A percentile compares a stretch with the other conserved stretches of the same genome.
Conservation (phyloP, 1,139 yeast species). For the Pneumocystis carinii region DNA sequence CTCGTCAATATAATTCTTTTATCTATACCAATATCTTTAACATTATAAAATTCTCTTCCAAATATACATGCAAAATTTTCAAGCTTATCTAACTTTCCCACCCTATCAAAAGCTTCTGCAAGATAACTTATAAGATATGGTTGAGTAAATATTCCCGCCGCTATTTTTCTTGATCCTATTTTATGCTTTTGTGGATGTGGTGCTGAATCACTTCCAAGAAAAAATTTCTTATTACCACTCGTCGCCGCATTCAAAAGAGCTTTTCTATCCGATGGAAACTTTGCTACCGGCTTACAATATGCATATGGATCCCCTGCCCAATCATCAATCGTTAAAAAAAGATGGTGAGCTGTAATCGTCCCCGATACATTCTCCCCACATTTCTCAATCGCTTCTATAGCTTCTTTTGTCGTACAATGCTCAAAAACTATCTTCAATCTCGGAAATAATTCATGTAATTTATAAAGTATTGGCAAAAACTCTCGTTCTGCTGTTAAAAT, state of each 20-base stretch:
- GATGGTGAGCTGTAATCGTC: slow-evolving; percentile 89
- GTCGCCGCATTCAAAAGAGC: slow-evolving; percentile 79
- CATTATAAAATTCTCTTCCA: slow-evolving; percentile 57
- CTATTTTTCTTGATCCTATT: slow-evolving; percentile 41
- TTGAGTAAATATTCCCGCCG: slow-evolving; percentile 96
- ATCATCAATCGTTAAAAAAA: slow-evolving; percentile 71
- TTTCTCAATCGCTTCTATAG: slow-evolving; percentile 57
- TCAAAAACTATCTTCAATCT: slow-evolving; percentile 73
- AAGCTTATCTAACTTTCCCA: slow-evolving; percentile 47
- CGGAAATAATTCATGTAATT: slow-evolving; percentile 73
- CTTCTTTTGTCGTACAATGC: slow-evolving; percentile 87
- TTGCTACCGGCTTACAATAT: slow-evolving; percentile 96
- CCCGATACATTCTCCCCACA: slow-evolving; percentile 74
- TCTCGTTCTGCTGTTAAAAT: slow-evolving; percentile 87
- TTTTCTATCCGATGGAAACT: slow-evolving; percentile 66
- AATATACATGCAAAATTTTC: slow-evolving; percentile 59
- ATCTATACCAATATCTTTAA: slow-evolving; percentile 22
- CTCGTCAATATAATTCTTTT: slow-evolving; percentile 41
- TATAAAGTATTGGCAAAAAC: slow-evolving; percentile 77
- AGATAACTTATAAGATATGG: slow-evolving; percentile 66
- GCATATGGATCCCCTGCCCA: slow-evolving; percentile 97
- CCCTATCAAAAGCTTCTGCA: slow-evolving; percentile 69
- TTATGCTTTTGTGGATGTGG: slow-evolving; percentile 81
- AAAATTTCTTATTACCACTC: slow-evolving; percentile 81
- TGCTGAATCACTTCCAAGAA: slow-evolving; percentile 95